Evolutionary conservation across 2,329 filamentous ascomycete species (phyloP).

Genomic region (Sporothrix euskadiensis): DNA sequence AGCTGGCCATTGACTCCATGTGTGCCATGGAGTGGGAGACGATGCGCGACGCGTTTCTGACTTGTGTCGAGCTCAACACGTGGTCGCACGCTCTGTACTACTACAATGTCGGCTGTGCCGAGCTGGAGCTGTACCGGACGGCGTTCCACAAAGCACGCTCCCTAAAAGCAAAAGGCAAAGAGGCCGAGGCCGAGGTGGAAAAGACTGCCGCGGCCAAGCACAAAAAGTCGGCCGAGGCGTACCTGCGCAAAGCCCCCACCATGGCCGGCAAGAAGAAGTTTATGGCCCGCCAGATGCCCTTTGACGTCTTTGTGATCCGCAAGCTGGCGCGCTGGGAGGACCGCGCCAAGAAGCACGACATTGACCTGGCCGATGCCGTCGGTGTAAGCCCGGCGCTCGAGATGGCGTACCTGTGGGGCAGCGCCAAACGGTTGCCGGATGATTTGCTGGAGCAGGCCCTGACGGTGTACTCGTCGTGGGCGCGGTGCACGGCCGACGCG

Average conservation of each 20-base stretch:
- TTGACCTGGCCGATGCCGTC: slow-evolving; percentile 75
- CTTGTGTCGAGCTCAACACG: slow-evolving; percentile 77
- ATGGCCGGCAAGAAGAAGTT: slow-evolving; percentile 84
- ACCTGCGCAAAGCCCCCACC: slow-evolving; percentile 69
- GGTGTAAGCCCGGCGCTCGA: slow-evolving; percentile 81
- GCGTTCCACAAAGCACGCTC: slow-evolving; percentile 45
- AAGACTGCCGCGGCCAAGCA: slow-evolving; percentile 49
- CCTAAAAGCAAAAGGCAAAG: slow-evolving; percentile 37
- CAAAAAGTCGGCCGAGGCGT: slow-evolving; percentile 66
- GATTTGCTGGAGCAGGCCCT: slow-evolving; percentile 65
- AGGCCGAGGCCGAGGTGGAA: slow-evolving; percentile 30
- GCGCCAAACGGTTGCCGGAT: slow-evolving; percentile 74
- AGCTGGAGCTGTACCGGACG: slow-evolving; percentile 79
- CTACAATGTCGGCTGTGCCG: slow-evolving; percentile 77
- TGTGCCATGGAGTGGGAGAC: slow-evolving; percentile 74
- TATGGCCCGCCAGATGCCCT: slow-evolving; percentile 84
- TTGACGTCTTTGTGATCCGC: slow-evolving; percentile 80
- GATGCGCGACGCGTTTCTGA: slow-evolving; percentile 72
- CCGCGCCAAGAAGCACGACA: slow-evolving; percentile 64
- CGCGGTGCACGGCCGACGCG: slow-evolving; percentile 55
- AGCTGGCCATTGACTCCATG: slow-evolving; percentile 76
- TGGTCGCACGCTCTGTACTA: slow-evolving; percentile 91
- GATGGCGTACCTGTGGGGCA: slow-evolving; percentile 94
- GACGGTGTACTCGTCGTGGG: slow-evolving; percentile 60
- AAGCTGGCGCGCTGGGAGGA: slow-evolving; percentile 89